These are phyloP conservation scores for Peronospora tabacina DNA, from an alignment of 352 stramenopile species.

Conservation along the genomic window DNA sequence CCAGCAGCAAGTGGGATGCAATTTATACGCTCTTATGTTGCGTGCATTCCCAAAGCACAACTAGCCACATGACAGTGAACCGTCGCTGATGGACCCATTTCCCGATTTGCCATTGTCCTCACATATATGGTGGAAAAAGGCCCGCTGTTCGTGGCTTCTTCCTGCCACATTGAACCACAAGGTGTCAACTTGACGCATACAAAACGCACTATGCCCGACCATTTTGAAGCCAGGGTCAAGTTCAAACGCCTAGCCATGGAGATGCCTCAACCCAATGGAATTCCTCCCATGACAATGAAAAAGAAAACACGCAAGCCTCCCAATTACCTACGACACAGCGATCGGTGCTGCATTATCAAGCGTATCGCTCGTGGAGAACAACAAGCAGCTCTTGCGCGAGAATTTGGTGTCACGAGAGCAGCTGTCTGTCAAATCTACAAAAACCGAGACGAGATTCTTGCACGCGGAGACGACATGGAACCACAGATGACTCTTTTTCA, in stretches of 20 bases:
- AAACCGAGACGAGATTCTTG: neutral
- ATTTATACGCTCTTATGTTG: neutral
- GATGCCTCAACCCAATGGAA: neutral
- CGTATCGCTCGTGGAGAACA: neutral
- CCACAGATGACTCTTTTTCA: neutral
- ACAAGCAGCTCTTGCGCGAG: conserved; percentile 1
- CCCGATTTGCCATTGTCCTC: neutral
- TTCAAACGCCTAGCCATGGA: neutral
- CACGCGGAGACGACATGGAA: neutral
- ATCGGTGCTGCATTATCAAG: neutral
- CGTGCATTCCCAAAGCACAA: neutral
- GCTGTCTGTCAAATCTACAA: conserved; percentile 1
- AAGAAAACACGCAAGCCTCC: neutral
- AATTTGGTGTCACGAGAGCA: conserved; percentile 4
- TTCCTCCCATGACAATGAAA: neutral
- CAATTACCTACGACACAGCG: neutral
- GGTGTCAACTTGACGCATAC: neutral
- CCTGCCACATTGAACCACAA: neutral
- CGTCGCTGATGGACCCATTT: neutral
- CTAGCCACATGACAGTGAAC: neutral
- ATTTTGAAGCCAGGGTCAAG: neutral
- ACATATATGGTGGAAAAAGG: neutral
- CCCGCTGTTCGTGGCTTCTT: neutral
- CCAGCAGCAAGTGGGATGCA: neutral
- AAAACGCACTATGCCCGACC: neutral